Evolutionary conservation across 805 yeast species (phyloP).

Genomic region (Pichia kluyveri): DNA sequence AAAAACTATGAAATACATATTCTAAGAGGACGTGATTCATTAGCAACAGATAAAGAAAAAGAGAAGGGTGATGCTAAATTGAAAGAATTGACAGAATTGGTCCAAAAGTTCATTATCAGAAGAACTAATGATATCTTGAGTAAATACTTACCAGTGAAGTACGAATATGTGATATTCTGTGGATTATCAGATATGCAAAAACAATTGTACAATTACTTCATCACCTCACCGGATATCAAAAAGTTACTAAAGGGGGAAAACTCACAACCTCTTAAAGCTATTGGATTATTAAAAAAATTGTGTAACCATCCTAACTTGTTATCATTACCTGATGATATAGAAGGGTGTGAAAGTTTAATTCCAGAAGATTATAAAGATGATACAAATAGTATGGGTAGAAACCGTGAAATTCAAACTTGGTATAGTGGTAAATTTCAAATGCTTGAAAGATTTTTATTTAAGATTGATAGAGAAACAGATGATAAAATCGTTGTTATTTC

Average conservation of each 20-base stretch:
- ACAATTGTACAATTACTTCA: slow-evolving; percentile 59
- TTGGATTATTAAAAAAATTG: slow-evolving; percentile 78
- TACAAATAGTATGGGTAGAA: slow-evolving; percentile 39
- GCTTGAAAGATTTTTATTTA: slow-evolving; percentile 72
- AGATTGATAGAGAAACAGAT: slow-evolving; percentile 71
- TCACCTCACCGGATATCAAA: slow-evolving; percentile 70
- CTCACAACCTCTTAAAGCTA: slow-evolving; percentile 82
- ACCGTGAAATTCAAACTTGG: slow-evolving; percentile 68
- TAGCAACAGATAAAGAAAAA: slow-evolving; percentile 74
- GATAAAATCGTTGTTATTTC: slow-evolving; percentile 94
- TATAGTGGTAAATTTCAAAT: slow-evolving; percentile 81
- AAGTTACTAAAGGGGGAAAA: slow-evolving; percentile 57
- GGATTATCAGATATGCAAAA: slow-evolving; percentile 72
- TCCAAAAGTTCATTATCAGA: slow-evolving; percentile 84
- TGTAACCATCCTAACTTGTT: slow-evolving; percentile 92
- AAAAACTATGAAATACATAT: slow-evolving; percentile 78
- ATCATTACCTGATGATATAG: slow-evolving; percentile 67
- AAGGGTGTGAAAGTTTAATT: slow-evolving; percentile 52
- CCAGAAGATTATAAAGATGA: slow-evolving; percentile 68
- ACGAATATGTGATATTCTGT: slow-evolving; percentile 94
- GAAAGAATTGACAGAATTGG: slow-evolving; percentile 61
- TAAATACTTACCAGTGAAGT: slow-evolving; percentile 89
- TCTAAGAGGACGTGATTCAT: slow-evolving; percentile 80
- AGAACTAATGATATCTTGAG: slow-evolving; percentile 92
- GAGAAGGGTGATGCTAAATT: slow-evolving; percentile 60